Conservation (phyloP, 177 flowering plant species). For the Tripterygium wilfordii region DNA sequence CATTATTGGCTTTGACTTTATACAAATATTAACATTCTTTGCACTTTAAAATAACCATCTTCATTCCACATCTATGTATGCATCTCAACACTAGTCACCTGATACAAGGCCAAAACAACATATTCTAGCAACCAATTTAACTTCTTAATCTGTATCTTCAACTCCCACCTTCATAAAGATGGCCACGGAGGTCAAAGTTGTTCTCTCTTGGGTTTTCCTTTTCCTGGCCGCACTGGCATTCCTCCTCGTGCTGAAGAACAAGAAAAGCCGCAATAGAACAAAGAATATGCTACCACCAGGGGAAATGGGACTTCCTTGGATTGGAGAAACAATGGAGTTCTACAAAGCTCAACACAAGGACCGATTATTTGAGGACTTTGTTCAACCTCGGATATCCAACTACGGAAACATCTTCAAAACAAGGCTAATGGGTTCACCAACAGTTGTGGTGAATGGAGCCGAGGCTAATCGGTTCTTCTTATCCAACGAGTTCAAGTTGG, state of each 20-base stretch:
- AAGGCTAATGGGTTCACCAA: slow-evolving; percentile 69
- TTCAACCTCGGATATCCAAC: slow-evolving; percentile 39
- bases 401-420: slow-evolving; percentile 63
- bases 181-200: not conserved
- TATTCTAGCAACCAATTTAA: too few species aligned
- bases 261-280: slow-evolving; percentile 1
- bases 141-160: too few species aligned
- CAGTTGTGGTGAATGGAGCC: slow-evolving; percentile 60
- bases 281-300: slow-evolving; percentile 59
- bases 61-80: too few species aligned
- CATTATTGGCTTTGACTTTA: too few species aligned
- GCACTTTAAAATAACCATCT: too few species aligned
- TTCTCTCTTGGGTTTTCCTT: slow-evolving; percentile 8
- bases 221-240: slow-evolving; percentile 8
- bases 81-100: too few species aligned
- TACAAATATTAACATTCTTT: too few species aligned
- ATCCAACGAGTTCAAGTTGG: slow-evolving; percentile 75
- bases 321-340: slow-evolving; percentile 71
- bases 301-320: slow-evolving; percentile 61
- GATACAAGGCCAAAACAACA: too few species aligned
- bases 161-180: not conserved
- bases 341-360: slow-evolving; percentile 52
- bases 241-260: slow-evolving; percentile 7
- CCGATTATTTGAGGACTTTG: slow-evolving; percentile 49
- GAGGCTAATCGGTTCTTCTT: slow-evolving; percentile 61